Base-by-base conservation (phyloP, 208 protist species). In the Giardia muris region DNA sequence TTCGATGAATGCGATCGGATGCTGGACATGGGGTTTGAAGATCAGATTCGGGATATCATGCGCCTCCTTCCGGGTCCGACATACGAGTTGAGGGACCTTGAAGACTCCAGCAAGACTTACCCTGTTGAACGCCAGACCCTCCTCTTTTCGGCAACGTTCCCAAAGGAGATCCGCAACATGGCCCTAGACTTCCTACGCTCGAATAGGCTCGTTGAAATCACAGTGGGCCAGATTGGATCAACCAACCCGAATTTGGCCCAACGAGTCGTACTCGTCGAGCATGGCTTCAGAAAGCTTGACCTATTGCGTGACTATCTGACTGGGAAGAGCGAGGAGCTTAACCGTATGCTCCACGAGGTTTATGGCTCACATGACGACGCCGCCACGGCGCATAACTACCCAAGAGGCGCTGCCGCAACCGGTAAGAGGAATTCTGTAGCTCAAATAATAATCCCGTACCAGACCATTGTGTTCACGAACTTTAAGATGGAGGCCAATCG, bases 1-100 rank as follows among this genome's bases (percentile, higher is more conserved):
- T 92, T 97, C 0, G 96, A 97, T 93, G 97, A 98, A 91, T 96
- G 96, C 43, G 97, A 98, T 93, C 93, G 96, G 87, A 97, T 97
- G 96, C 94, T 98, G 10, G 96, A 97, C 93, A 97, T 97, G 96
- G 97, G 97, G 45, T 97, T 97, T 45, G 67, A 47, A 0, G n/a
- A 67, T 44, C 86, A 93, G 42, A 93, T 93, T 42, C 46, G 43
- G 39, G 43, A 0, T 0, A 93, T 93, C n/a, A 4, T 90, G 0
- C 19, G 92, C 0, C 2, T 87, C 0, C 2, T 86, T 46, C 2
- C 45, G 46, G 43, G 3, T 43, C 4, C 19, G 4, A 22, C 46
- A 44, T 10, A 90, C n/a, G 2, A 43, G 30, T 4, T 4, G 19
- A 44, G 19, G 42, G 2, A 43, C 3, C 46, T 57, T 0, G 46